Evolutionary conservation across 2,329 filamentous ascomycete genomes (phyloP), one percentile per base, ranked within the genome.

Genomic region (Ophiostoma perfectum): DNA sequence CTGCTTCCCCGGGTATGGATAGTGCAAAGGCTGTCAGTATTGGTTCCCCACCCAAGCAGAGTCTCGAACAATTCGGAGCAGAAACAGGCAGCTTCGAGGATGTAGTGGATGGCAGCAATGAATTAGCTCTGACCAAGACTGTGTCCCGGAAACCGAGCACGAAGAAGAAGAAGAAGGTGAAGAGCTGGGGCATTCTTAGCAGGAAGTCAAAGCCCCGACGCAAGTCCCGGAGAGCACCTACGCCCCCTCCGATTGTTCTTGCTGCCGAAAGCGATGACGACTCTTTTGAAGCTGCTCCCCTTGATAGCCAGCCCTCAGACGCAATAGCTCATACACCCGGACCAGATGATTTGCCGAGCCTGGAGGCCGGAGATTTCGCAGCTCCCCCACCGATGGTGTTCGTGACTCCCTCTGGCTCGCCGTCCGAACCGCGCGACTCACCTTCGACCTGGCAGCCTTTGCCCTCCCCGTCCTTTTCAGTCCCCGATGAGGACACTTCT

Each of bases 141-240:
- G 55, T 72, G 4, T 71, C 68, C 7, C 75, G 75, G 65, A 78
- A 78, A 67, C 66, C 74, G 44, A 75, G 74, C 70, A 78, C 76
- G 71, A 78, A 78, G 71, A 76, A 88, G 75, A 93, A 91, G 78
- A 90, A 88, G 75, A 93, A 91, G 79, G 90, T 94, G 69, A 90
- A 88, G 88, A 86, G 87, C 18, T 88, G 87, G 44, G 86, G 87
- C 2, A 89, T 90, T 68, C 80, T 92, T 7, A 85, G 86, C 16
- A 81, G 85, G 4, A 90, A 88, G 72, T 79, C 83, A 0, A 89
- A 86, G 70, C 75, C 81, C 18, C 80, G 81, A 16, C 75, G 71
- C 80, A 82, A 72, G 80, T 81, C 74, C 67, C 78, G 67, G 5
- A 78, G 81, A 39, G 80, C 82, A 52, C 79, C 82, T 36, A 84